These are phyloP conservation scores for Wickerhamiella siamensis DNA, from an alignment of 805 yeast genomes.

Conservation along the genomic window DNA sequence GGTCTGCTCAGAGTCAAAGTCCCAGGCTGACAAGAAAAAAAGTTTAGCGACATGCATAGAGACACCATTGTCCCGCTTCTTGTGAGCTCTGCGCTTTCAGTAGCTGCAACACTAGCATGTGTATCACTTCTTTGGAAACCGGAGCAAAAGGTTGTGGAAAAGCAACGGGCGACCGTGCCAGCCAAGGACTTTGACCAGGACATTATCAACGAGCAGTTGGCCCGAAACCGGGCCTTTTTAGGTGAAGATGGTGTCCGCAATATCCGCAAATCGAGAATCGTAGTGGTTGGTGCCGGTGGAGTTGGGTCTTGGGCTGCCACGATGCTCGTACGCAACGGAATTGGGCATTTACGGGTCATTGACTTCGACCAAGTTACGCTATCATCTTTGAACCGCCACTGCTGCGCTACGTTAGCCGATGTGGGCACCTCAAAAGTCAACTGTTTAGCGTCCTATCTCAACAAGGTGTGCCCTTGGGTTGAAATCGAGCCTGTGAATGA, in stretches of 20 bases:
- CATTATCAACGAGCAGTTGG: constrained; percentile 78
- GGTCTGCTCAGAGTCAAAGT: background rate
- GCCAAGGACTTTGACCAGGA: constrained; percentile 37
- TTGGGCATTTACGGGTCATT: constrained; percentile 59
- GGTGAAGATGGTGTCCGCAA: constrained; percentile 71
- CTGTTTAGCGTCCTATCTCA: constrained; percentile 54
- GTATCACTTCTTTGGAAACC: background rate
- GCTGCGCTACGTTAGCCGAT: constrained; percentile 80
- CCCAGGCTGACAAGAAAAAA: background rate
- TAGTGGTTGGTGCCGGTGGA: constrained; percentile 92
- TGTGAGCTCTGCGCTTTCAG: constrained; percentile 3
- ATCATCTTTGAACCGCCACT: constrained; percentile 84
- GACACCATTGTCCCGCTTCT: constrained; percentile 1
- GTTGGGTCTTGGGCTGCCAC: constrained; percentile 96
- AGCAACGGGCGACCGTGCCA: background rate
- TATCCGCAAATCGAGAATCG: constrained; percentile 55
- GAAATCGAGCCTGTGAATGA: constrained; percentile 62
- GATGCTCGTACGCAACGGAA: constrained; percentile 84
- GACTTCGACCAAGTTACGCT: constrained; percentile 95
- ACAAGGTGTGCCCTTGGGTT: constrained; percentile 86
- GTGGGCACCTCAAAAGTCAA: constrained; percentile 88
- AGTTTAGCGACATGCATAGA: background rate
- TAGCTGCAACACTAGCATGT: background rate
- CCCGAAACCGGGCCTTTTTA: constrained; percentile 83
- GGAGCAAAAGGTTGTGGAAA: background rate